Evolutionary conservation across 768 basidiomycete genomes (phyloP).

Genomic region (Tylopilus sp.): DNA sequence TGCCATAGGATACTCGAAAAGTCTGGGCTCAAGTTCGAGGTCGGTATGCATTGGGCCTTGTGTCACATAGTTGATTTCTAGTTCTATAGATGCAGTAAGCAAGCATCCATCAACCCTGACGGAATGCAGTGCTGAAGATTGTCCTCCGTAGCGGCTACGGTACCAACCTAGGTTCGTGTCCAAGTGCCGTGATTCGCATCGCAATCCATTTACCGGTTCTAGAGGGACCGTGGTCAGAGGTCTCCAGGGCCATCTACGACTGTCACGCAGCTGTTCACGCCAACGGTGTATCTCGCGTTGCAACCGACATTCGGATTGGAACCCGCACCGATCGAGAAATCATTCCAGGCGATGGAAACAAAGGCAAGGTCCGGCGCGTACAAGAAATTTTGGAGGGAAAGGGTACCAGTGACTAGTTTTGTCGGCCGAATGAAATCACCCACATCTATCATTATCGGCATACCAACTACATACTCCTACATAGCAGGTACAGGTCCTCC

Average conservation of each 20-base stretch:
- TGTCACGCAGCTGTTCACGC: slow-evolving; percentile 87
- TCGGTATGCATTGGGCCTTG: slow-evolving; percentile 27
- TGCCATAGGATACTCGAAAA: slow-evolving; percentile 81
- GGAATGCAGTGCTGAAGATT: slow-evolving; percentile 33
- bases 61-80: not conserved
- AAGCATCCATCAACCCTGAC: not conserved
- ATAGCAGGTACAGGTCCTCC: slow-evolving; percentile 46
- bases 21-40: slow-evolving; percentile 81
- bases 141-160: slow-evolving; percentile 69
- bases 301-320: slow-evolving; percentile 94
- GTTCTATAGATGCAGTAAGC: slow-evolving; percentile 37
- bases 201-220: not conserved
- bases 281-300: slow-evolving; percentile 69
- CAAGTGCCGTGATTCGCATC: not conserved
- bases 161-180: slow-evolving; percentile 70
- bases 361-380: slow-evolving; percentile 76
- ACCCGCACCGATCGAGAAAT: slow-evolving; percentile 75
- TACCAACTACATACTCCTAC: slow-evolving; percentile 17
- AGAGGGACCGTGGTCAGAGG: slow-evolving; percentile 85
- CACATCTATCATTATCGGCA: not conserved
- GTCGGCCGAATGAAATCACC: not conserved
- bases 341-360: slow-evolving; percentile 66
- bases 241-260: slow-evolving; percentile 83
- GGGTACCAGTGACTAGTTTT: not conserved
- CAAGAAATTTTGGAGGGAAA: slow-evolving; percentile 64